These are phyloP conservation scores for Hortiboletus flavorubellus DNA, from an alignment of 768 basidiomycete genomes.

Conservation along the genomic window DNA sequence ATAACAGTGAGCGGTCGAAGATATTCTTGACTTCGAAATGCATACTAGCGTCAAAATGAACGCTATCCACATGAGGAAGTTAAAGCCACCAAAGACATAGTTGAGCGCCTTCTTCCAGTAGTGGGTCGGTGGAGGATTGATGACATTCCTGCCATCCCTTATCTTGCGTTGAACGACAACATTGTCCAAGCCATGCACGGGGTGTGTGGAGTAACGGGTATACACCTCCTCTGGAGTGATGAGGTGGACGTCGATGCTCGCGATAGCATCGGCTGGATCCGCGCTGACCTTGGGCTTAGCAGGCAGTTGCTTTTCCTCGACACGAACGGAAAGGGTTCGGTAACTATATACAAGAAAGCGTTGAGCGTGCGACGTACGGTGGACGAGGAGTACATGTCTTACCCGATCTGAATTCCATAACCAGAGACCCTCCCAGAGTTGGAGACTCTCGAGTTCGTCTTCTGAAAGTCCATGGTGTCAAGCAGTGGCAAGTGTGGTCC, in stretches of 20 bases:
- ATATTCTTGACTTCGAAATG: background rate
- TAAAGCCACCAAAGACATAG: conserved; percentile 57
- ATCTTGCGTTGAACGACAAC: conserved; percentile 37
- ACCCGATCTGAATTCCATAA: conserved; percentile 31
- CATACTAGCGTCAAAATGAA: conserved; percentile 43
- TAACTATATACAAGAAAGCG: conserved; percentile 19
- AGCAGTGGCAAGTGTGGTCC: background rate
- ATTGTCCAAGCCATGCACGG: conserved; percentile 41
- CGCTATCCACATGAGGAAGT: conserved; percentile 51
- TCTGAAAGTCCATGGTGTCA: conserved; percentile 11
- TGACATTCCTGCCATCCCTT: conserved; percentile 42
- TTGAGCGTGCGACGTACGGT: background rate
- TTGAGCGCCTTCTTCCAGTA: conserved; percentile 47
- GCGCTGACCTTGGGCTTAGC: conserved; percentile 9
- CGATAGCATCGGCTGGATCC: conserved; percentile 37
- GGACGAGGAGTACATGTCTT: background rate
- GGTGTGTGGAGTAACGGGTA: conserved; percentile 43
- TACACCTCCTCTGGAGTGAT: conserved; percentile 41
- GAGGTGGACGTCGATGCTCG: conserved; percentile 47
- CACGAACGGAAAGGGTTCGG: conserved; percentile 43
- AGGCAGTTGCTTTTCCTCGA: conserved; percentile 31
- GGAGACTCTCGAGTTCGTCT: conserved; percentile 18
- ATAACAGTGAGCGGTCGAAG: conserved; percentile 9
- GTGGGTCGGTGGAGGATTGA: conserved; percentile 45
- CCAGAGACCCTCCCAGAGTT: conserved; percentile 11